Percentiles rank a stretch among this genome's conserved stretches.
phyloP scores from a whole-genome alignment of 2,329 filamentous ascomycete species.

The Dothistroma pini region DNA sequence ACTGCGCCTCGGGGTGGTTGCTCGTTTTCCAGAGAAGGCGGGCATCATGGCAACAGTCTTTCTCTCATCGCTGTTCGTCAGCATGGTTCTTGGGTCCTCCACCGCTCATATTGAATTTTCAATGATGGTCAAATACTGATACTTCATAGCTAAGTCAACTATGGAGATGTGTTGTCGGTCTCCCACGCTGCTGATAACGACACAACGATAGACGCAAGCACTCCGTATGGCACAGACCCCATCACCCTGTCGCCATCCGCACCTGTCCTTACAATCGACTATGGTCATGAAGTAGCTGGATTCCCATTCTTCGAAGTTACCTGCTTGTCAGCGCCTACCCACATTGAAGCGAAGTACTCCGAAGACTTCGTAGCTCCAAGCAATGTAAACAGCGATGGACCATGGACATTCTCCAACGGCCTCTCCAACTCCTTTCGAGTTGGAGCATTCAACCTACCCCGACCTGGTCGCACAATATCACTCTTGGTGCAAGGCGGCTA shows the following conservation, averaged over 20 bases:
- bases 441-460: slow-evolving; percentile 40
- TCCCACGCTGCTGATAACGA: slow-evolving; percentile 2
- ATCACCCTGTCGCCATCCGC: slow-evolving; percentile 2
- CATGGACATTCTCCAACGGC: slow-evolving; percentile 29
- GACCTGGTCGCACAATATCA: slow-evolving; percentile 29
- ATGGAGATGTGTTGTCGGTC: slow-evolving; percentile 12
- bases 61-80: not conserved
- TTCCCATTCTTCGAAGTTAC: slow-evolving; percentile 35
- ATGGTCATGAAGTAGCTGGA: slow-evolving; percentile 36
- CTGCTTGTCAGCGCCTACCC: slow-evolving; percentile 25
- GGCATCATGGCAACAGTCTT: not conserved
- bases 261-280: slow-evolving; percentile 13
- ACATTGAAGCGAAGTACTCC: slow-evolving; percentile 39
- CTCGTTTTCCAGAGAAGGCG: not conserved
- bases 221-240: not conserved
- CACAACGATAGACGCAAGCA: not conserved
- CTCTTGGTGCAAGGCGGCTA: slow-evolving; percentile 43
- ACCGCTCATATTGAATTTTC: not conserved
- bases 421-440: slow-evolving; percentile 38
- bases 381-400: slow-evolving; percentile 34
- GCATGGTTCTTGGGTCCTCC: not conserved
- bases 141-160: slow-evolving; percentile 10
- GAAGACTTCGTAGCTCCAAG: slow-evolving; percentile 34
- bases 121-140: not conserved
- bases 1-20: not conserved